These are phyloP conservation scores for Ogataea ramenticola DNA, from an alignment of 805 yeast species.

Conservation along the genomic window DNA sequence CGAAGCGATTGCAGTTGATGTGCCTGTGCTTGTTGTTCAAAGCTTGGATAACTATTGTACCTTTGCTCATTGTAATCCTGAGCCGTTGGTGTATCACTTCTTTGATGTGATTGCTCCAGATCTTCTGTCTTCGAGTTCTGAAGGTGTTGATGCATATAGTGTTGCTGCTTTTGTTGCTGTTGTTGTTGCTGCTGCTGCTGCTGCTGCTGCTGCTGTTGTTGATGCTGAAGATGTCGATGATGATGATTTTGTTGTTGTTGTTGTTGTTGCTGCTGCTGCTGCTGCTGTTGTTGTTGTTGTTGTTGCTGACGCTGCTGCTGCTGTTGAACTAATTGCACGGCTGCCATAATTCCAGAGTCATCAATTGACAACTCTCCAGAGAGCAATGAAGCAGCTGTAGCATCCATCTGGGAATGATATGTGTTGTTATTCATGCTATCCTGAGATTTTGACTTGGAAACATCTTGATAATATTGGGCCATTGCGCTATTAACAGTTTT, in stretches of 20 bases:
- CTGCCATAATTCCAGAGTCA: conserved; percentile 40
- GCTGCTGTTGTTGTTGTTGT: conserved; percentile 11
- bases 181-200: conserved; percentile 10
- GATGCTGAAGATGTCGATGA: conserved; percentile 8
- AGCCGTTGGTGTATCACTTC: conserved; percentile 1
- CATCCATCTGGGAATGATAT: not conserved
- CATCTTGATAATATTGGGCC: not conserved
- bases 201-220: conserved; percentile 22
- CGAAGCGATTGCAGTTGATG: not conserved
- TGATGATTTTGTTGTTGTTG: conserved; percentile 23
- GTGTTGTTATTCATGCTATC: not conserved
- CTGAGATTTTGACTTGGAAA: not conserved
- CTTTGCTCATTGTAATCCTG: not conserved
- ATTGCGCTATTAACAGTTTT: not conserved
- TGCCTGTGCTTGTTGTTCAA: not conserved
- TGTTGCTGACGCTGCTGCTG: conserved; percentile 8
- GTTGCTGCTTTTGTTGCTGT: conserved; percentile 9
- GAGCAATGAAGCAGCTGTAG: not conserved
- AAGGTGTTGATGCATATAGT: conserved; percentile 2
- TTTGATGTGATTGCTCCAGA: conserved; percentile 4
- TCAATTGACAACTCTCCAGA: conserved; percentile 33
- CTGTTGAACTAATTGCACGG: conserved; percentile 49
- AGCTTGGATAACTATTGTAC: not conserved
- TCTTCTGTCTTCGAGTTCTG: not conserved
- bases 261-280: conserved; percentile 3